Percentiles rank a stretch among this genome's conserved stretches.
Conservation (phyloP, 2,329 filamentous ascomycete species). For the Sphaerulina vaccinii region DNA sequence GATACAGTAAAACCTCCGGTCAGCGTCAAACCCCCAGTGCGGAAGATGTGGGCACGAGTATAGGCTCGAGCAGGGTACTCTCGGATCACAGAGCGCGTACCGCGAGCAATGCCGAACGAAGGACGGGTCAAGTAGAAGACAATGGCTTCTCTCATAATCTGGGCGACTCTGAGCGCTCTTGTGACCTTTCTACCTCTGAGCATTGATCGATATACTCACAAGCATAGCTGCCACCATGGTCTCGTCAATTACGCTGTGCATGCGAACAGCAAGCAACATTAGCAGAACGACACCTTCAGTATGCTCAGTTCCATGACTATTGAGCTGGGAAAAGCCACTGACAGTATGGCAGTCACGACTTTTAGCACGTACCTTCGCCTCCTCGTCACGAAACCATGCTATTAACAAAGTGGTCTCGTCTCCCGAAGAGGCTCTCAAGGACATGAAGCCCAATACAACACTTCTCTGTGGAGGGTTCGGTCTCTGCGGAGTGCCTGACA, state of each 20-base stretch:
- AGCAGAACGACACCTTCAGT: conserved; percentile 24
- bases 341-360: conserved; percentile 18
- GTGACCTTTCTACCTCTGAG: background rate
- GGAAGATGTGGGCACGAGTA: conserved; percentile 3
- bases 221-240: conserved; percentile 14
- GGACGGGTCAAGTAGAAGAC: conserved; percentile 6
- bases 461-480: conserved; percentile 78
- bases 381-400: conserved; percentile 25
- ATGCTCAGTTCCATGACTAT: background rate
- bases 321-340: background rate
- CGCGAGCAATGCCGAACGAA: conserved; percentile 17
- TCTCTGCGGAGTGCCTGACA: conserved; percentile 74
- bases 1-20: too few species aligned
- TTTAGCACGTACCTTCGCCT: conserved; percentile 28
- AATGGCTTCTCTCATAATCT: background rate
- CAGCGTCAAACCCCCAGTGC: too few species aligned
- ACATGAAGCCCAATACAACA: conserved; percentile 67
- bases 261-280: conserved; percentile 26
- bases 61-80: background rate
- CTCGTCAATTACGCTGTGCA: conserved; percentile 22
- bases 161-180: background rate
- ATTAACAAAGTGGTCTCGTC: conserved; percentile 38
- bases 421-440: conserved; percentile 67
- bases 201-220: background rate
- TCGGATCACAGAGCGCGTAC: conserved; percentile 13